Base-by-base conservation (phyloP, 495 filamentous ascomycete genomes). In the Xylona heveae region DNA sequence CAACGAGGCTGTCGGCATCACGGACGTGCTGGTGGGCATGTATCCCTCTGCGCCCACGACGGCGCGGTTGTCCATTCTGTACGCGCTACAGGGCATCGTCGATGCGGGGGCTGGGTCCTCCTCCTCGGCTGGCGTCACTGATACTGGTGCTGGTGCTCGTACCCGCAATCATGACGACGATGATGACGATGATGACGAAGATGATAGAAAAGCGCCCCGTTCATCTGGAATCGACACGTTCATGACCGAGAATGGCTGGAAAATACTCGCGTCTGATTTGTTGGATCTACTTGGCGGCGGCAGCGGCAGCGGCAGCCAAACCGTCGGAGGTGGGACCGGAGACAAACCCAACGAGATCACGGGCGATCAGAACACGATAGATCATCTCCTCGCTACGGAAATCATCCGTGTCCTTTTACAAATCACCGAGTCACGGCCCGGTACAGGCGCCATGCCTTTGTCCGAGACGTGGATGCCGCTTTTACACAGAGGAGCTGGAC, bases 11-110 rank as follows among this genome's bases (percentile, higher is more conserved):
- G 52, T 53, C 0, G 67, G 69, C 0, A 40, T 73, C 20, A 54
- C 52, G 35, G 71, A 75, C 40, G 57, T 73, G 41, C 53, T 74
- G 12, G 34, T 71, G 13, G 64, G 61, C 1, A 37, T 76, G 5
- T 74, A 73, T 44, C 48, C n/a, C 14, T 40, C 10, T 34, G 24
- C 10, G 50, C 47, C 19, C 24, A 25, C 8, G 44, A 42, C 13
- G 24, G 31, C 5, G 40, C 34, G 1, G 18, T 29, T 5, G 28
- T 37, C 12, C 16, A n/a, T n/a, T n/a, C n/a, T n/a, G n/a, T n/a
- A n/a, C n/a, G n/a, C n/a, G n/a, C n/a, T n/a, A n/a, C n/a, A n/a
- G n/a, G n/a, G n/a, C n/a, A n/a, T n/a, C 26, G 2, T 33, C 28
- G n/a, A 2, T 35, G 0, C 38, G 42, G 13, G 34, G 31, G 15